phyloP scores from a whole-genome alignment of 2,329 filamentous ascomycete genomes.

The Pseudogymnoascus sp. region DNA sequence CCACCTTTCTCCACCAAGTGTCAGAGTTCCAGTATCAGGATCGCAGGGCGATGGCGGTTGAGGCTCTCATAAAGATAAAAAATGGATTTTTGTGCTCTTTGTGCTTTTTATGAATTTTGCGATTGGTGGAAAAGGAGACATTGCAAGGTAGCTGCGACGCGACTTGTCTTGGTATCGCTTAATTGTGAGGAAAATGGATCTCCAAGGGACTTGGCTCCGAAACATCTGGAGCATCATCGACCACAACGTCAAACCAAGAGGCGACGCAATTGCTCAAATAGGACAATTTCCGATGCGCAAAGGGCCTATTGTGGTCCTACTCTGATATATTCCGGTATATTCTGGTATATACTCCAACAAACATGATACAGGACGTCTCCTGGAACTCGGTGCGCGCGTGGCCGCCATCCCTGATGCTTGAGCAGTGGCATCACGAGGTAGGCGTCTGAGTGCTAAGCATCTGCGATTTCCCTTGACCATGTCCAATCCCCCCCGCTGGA shows the following conservation, averaged over 20 bases:
- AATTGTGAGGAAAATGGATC: neutral
- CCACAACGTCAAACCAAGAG: neutral
- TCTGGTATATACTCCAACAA: neutral
- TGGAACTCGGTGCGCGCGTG: neutral
- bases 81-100: neutral
- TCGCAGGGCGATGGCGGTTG: neutral
- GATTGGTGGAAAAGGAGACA: neutral
- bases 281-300: neutral
- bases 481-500: neutral
- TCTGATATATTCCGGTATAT: neutral
- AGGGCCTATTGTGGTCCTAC: neutral
- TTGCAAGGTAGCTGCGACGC: neutral
- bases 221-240: neutral
- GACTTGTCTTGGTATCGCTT: conserved; percentile 1
- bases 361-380: neutral
- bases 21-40: neutral
- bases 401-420: neutral
- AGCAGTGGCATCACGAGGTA: neutral
- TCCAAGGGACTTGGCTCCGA: neutral
- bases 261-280: neutral
- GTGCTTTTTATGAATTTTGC: neutral
- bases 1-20: neutral
- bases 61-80: neutral
- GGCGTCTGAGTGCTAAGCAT: neutral
- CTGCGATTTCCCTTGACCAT: neutral